Percentiles rank a stretch among this genome's conserved stretches.
Conservation (phyloP, 257 asterid genomes). For the Nicotiana undulata region DNA sequence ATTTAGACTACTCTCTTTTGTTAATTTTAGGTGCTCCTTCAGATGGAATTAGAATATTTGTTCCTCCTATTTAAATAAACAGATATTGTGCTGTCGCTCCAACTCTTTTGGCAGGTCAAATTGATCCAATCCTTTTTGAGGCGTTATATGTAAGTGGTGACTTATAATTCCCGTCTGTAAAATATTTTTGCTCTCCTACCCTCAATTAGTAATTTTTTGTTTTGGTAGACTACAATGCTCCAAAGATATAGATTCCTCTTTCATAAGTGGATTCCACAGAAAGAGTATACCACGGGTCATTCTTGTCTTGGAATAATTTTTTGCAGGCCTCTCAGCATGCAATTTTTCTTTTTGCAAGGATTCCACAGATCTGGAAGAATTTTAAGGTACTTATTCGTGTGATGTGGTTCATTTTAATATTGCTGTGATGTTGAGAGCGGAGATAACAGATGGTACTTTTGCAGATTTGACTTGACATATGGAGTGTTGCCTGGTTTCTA, state of each 20-base stretch:
- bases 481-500: neutral
- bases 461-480: neutral
- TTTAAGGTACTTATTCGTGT: conserved; percentile 40
- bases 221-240: neutral
- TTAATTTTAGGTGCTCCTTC: neutral
- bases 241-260: neutral
- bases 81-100: conserved; percentile 87
- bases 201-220: neutral
- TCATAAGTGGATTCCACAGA: neutral
- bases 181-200: neutral
- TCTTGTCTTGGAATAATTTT: neutral
- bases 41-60: conserved; percentile 6
- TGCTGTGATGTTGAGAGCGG: neutral
- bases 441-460: neutral
- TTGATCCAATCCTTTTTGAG: conserved; percentile 86
- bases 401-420: neutral
- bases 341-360: conserved; percentile 72
- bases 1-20: neutral
- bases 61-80: conserved; percentile 27
- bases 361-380: conserved; percentile 75
- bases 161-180: neutral
- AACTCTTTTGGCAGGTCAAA: conserved; percentile 71
- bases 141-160: conserved; percentile 67
- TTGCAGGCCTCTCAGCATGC: conserved; percentile 85
- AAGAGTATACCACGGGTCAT: neutral